These are phyloP conservation scores for Lentinula guzmanii DNA, from an alignment of 768 basidiomycete genomes.

Conservation along the genomic window DNA sequence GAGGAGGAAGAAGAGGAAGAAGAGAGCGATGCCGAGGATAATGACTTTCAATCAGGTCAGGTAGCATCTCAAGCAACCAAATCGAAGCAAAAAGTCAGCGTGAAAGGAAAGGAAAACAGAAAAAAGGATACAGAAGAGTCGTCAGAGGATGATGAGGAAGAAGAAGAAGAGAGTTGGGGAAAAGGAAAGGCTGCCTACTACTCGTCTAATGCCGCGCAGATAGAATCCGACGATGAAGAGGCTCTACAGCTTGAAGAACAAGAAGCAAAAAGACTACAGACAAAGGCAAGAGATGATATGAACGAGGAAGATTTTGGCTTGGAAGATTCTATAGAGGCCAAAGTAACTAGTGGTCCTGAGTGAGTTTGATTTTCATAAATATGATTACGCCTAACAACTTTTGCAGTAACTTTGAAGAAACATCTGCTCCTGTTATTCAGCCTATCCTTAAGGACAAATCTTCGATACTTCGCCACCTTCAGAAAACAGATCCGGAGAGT, in stretches of 20 bases:
- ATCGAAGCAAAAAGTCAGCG: slow-evolving; percentile 15
- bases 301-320: slow-evolving; percentile 82
- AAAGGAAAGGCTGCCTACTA: slow-evolving; percentile 77
- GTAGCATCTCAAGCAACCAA: slow-evolving; percentile 10
- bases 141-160: slow-evolving; percentile 11
- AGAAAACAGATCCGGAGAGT: slow-evolving; percentile 72
- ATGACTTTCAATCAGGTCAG: slow-evolving; percentile 24
- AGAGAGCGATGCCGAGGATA: slow-evolving; percentile 25
- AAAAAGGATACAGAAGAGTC: slow-evolving; percentile 22
- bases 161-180: slow-evolving; percentile 78
- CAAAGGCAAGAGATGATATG: slow-evolving; percentile 66
- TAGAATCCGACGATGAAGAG: slow-evolving; percentile 87
- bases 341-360: slow-evolving; percentile 23
- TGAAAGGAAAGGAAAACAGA: slow-evolving; percentile 17
- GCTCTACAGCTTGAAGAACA: slow-evolving; percentile 83
- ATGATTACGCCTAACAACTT: not conserved
- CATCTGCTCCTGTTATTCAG: slow-evolving; percentile 25
- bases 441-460: slow-evolving; percentile 51
- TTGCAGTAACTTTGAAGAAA: slow-evolving; percentile 32
- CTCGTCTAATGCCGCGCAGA: slow-evolving; percentile 72
- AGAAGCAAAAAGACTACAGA: slow-evolving; percentile 77
- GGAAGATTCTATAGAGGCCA: slow-evolving; percentile 45
- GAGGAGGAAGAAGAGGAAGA: slow-evolving; percentile 36
- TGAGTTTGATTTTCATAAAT: slow-evolving; percentile 17
- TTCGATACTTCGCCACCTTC: slow-evolving; percentile 57